These are phyloP conservation scores for Boletellus sp. DNA, from an alignment of 1,284 basidiomycete species.

Conservation along the genomic window DNA sequence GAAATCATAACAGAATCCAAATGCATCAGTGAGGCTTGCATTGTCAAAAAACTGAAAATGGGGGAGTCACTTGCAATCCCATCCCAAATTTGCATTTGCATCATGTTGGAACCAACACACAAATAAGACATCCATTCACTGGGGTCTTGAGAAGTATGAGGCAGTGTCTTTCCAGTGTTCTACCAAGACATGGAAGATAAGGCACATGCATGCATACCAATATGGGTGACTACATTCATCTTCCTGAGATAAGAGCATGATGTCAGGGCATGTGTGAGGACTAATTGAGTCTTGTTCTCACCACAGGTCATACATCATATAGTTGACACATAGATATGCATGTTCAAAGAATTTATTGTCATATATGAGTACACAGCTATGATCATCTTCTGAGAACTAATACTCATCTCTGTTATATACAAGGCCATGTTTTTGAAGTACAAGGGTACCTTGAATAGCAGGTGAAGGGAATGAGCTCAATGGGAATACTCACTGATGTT, in stretches of 20 bases:
- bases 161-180: not conserved
- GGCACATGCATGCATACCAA: slow-evolving; percentile 2
- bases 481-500: no score
- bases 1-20: no score
- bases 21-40: not conserved
- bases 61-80: not conserved
- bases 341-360: slow-evolving; percentile 14
- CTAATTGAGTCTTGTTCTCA: slow-evolving; percentile 26
- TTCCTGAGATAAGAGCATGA: slow-evolving; percentile 19
- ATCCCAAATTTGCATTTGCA: not conserved
- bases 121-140: slow-evolving; percentile 13
- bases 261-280: slow-evolving; percentile 6
- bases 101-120: not conserved
- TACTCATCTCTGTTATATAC: slow-evolving; percentile 30
- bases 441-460: no score
- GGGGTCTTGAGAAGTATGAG: not conserved
- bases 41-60: not conserved
- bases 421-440: no score
- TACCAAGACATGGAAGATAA: slow-evolving; percentile 7
- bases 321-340: slow-evolving; percentile 17
- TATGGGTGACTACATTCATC: slow-evolving; percentile 6
- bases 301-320: slow-evolving; percentile 28
- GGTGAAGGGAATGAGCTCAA: no score
- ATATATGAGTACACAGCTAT: slow-evolving; percentile 8
- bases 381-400: slow-evolving; percentile 27